A percentile compares a stretch with the other conserved stretches of the same genome.
These are phyloP conservation scores for Russula lepida DNA, from an alignment of 768 basidiomycete species.

Conservation along the genomic window DNA sequence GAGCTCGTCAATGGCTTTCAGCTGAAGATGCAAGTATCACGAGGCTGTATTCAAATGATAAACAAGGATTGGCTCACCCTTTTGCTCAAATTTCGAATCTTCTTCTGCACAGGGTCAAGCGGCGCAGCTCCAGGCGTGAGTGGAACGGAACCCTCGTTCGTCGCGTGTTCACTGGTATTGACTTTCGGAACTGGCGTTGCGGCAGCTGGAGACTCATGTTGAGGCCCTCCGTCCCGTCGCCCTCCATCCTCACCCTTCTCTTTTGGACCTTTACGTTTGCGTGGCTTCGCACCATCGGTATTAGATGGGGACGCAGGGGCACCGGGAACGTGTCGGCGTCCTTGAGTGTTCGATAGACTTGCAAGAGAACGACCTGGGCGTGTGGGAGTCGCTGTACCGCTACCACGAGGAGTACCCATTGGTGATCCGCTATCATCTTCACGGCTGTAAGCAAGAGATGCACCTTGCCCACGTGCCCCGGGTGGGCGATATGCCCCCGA, in stretches of 20 bases:
- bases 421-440: slow-evolving; percentile 81
- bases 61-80: slow-evolving; percentile 49
- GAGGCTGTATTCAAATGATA: neutral
- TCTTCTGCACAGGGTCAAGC: slow-evolving; percentile 83
- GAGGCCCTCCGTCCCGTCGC: slow-evolving; percentile 23
- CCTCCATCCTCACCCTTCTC: slow-evolving; percentile 33
- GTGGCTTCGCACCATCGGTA: slow-evolving; percentile 42
- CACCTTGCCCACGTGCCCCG: slow-evolving; percentile 82
- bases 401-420: slow-evolving; percentile 25
- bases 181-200: slow-evolving; percentile 34
- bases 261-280: slow-evolving; percentile 45
- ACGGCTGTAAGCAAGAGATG: slow-evolving; percentile 82
- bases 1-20: slow-evolving; percentile 98
- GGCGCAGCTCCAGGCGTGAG: slow-evolving; percentile 48
- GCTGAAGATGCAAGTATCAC: slow-evolving; percentile 36
- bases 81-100: slow-evolving; percentile 89
- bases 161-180: slow-evolving; percentile 16
- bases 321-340: slow-evolving; percentile 65
- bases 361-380: slow-evolving; percentile 52
- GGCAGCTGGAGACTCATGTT: slow-evolving; percentile 21
- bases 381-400: slow-evolving; percentile 54
- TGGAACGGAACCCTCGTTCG: slow-evolving; percentile 33
- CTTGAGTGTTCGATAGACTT: slow-evolving; percentile 30
- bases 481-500: slow-evolving; percentile 91
- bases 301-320: slow-evolving; percentile 42